phyloP scores from a whole-genome alignment of 176 grass and related monocot genomes.

The Pontederia crassipes region DNA sequence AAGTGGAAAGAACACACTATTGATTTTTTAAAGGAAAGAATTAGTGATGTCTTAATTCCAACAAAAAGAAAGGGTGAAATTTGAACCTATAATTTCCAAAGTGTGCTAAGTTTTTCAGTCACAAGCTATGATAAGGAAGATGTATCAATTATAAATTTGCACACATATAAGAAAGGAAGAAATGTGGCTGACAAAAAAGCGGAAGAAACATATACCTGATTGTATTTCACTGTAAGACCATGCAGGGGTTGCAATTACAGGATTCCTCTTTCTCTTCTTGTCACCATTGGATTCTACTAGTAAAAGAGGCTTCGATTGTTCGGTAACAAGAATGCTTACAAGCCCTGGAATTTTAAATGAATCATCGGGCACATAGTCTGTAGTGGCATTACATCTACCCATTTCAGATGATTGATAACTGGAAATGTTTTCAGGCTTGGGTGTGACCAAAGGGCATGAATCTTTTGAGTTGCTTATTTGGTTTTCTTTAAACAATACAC shows the following conservation, averaged over 20 bases:
- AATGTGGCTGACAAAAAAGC: no score
- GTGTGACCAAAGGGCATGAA: conserved; percentile 24
- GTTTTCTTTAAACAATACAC: conserved; percentile 51
- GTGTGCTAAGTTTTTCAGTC: no score
- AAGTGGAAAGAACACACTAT: no score
- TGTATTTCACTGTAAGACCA: conserved; percentile 84
- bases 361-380: conserved; percentile 16
- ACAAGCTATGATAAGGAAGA: no score
- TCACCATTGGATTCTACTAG: conserved; percentile 37
- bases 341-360: conserved; percentile 32
- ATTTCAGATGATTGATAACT: conserved; percentile 13
- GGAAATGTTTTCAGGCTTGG: conserved; percentile 30
- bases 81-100: no score
- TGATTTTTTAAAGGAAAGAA: no score
- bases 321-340: conserved; percentile 32
- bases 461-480: conserved; percentile 38
- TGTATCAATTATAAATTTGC: no score
- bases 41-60: no score
- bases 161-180: no score
- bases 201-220: conserved; percentile 50
- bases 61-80: no score
- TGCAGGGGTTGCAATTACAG: conserved; percentile 86
- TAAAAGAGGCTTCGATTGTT: conserved; percentile 31
- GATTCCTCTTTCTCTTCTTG: conserved; percentile 79
- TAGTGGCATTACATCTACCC: background rate